Evolutionary conservation across 192 early-diverging fungal species (phyloP).

Genomic region (Polychytrium aggregatum): DNA sequence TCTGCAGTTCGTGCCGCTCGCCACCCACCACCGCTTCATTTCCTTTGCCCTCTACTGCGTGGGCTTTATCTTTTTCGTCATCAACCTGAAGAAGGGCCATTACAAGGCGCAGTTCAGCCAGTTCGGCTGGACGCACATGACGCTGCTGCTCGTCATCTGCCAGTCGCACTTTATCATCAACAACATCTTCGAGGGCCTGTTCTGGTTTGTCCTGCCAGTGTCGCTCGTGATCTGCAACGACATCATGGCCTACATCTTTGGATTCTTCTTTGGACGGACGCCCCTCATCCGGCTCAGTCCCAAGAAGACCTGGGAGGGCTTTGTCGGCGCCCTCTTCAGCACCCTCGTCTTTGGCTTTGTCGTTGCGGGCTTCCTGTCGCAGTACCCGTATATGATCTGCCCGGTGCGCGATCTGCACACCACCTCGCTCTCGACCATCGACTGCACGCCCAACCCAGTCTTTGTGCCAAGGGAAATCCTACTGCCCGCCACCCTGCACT

Average conservation of each 20-base stretch:
- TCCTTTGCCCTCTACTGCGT: constrained; percentile 79
- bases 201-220: constrained; percentile 91
- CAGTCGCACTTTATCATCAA: constrained; percentile 94
- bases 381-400: constrained; percentile 56
- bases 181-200: constrained; percentile 94
- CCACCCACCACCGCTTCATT: constrained; percentile 90
- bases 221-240: constrained; percentile 90
- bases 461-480: constrained; percentile 39
- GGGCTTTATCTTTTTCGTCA: constrained; percentile 88
- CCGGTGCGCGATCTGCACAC: constrained; percentile 49
- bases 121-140: constrained; percentile 98
- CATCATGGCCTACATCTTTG: constrained; percentile 89
- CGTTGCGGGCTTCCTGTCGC: constrained; percentile 34
- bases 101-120: constrained; percentile 93
- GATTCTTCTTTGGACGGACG: constrained; percentile 89
- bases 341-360: constrained; percentile 85
- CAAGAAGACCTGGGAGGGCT: constrained; percentile 98
- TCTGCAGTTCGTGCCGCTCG: constrained; percentile 65
- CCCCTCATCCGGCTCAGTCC: constrained; percentile 88
- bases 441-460: constrained; percentile 51
- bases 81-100: constrained; percentile 82
- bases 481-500: constrained; percentile 19
- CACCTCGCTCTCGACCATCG: constrained; percentile 26
- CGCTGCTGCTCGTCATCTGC: constrained; percentile 78
- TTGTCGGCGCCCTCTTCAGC: constrained; percentile 74